Conservation (phyloP, 2,329 filamentous ascomycete species). For the Aureobasidium pullulans region DNA sequence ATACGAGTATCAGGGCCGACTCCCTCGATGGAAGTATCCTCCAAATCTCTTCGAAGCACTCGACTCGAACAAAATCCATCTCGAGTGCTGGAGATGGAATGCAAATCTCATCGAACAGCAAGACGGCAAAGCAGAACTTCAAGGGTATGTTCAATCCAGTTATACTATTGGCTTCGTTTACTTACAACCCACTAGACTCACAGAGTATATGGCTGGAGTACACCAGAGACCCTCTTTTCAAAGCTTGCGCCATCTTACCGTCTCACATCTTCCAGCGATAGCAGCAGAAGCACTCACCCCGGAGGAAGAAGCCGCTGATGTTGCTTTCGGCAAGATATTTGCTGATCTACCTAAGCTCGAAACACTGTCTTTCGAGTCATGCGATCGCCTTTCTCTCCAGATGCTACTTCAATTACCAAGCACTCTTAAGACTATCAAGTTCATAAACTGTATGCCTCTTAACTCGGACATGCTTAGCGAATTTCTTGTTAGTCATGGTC, state of each 20-base stretch:
- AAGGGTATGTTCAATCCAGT: conserved; percentile 32
- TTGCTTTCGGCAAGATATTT: conserved; percentile 14
- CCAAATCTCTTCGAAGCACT: conserved; percentile 58
- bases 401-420: conserved; percentile 63
- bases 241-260: conserved; percentile 14
- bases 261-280: conserved; percentile 13
- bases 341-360: conserved; percentile 53
- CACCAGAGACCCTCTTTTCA: conserved; percentile 15
- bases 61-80: conserved; percentile 38
- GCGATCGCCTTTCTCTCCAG: conserved; percentile 59
- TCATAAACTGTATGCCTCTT: conserved; percentile 74
- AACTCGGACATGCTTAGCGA: conserved; percentile 56
- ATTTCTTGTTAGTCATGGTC: conserved; percentile 63
- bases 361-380: conserved; percentile 67
- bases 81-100: conserved; percentile 51
- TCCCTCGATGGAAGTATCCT: conserved; percentile 60
- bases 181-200: neutral
- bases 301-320: conserved; percentile 14
- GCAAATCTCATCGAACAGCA: conserved; percentile 7
- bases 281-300: neutral
- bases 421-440: conserved; percentile 58
- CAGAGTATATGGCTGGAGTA: neutral
- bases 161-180: neutral
- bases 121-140: conserved; percentile 20
- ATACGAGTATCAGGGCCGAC: conserved; percentile 48